A percentile compares a stretch with the other conserved stretches of the same genome.
phyloP scores from a whole-genome alignment of 257 asterid genomes.

The Anisodus tanguticus region DNA sequence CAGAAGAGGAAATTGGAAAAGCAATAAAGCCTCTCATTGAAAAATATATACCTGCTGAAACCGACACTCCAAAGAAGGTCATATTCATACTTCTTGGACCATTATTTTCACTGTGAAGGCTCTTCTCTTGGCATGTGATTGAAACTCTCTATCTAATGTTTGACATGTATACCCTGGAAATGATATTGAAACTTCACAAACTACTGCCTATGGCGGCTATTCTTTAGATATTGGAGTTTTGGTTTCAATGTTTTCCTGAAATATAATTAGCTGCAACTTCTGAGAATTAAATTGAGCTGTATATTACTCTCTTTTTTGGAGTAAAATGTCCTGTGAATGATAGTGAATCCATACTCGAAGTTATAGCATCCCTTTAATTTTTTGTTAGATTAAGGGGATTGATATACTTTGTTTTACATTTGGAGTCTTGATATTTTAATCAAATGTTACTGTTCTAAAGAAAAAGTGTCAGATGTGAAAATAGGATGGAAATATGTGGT shows the following conservation, averaged over 20 bases:
- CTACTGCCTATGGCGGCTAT: background rate
- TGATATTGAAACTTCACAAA: slow-evolving; percentile 15
- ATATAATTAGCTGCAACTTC: background rate
- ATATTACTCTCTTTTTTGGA: too few species aligned
- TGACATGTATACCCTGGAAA: background rate
- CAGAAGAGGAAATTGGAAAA: slow-evolving; percentile 83
- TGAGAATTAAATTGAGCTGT: too few species aligned
- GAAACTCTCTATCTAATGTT: background rate
- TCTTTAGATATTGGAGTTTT: slow-evolving; percentile 4
- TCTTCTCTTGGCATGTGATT: background rate
- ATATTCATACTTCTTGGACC: background rate
- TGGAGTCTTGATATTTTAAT: too few species aligned
- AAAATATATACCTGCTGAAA: slow-evolving; percentile 72
- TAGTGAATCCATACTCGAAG: too few species aligned
- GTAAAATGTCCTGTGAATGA: too few species aligned
- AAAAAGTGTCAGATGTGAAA: slow-evolving; percentile 4
- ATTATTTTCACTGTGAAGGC: background rate
- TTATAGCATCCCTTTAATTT: too few species aligned
- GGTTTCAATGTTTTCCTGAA: background rate
- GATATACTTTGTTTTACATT: too few species aligned
- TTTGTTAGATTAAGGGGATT: too few species aligned
- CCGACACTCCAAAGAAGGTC: slow-evolving; percentile 76
- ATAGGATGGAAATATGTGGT: slow-evolving; percentile 5
- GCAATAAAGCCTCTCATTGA: slow-evolving; percentile 78
- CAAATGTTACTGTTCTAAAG: too few species aligned